Conservation (phyloP, 805 yeast species). For the Starmerella potacharoeniae region DNA sequence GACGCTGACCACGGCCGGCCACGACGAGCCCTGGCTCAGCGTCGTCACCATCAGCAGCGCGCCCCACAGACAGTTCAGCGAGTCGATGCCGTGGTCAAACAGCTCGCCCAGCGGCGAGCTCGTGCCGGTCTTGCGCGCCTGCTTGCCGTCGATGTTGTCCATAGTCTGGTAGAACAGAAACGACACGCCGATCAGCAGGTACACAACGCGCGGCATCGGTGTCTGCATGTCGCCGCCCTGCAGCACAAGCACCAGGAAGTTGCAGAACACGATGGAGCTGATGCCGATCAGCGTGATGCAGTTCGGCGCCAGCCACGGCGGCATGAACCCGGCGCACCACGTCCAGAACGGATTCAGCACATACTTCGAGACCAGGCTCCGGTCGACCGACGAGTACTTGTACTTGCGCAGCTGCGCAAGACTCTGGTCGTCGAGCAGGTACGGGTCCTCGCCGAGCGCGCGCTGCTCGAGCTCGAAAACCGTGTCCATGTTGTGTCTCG, state of each 20-base stretch:
- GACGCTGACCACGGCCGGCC: slow-evolving; percentile 30
- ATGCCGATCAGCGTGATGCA: slow-evolving; percentile 77
- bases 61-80: slow-evolving; percentile 69
- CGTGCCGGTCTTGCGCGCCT: slow-evolving; percentile 89
- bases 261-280: slow-evolving; percentile 52
- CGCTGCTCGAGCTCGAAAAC: slow-evolving; percentile 25
- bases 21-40: slow-evolving; percentile 62
- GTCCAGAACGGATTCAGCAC: slow-evolving; percentile 82
- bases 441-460: slow-evolving; percentile 19
- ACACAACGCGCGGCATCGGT: slow-evolving; percentile 62
- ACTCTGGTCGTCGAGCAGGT: slow-evolving; percentile 20
- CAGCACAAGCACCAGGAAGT: slow-evolving; percentile 48
- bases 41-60: slow-evolving; percentile 64
- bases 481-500: slow-evolving; percentile 14
- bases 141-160: slow-evolving; percentile 95
- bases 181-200: slow-evolving; percentile 66
- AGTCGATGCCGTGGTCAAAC: slow-evolving; percentile 80
- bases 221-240: slow-evolving; percentile 54
- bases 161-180: slow-evolving; percentile 87
- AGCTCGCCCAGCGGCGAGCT: slow-evolving; percentile 91
- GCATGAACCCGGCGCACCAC: slow-evolving; percentile 66
- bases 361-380: slow-evolving; percentile 64
- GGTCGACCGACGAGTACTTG: slow-evolving; percentile 46
- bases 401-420: slow-evolving; percentile 22
- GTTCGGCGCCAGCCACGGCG: slow-evolving; percentile 89